Evolutionary conservation across 2,329 filamentous ascomycete genomes (phyloP).

Genomic region (Xylariaceae sp.): DNA sequence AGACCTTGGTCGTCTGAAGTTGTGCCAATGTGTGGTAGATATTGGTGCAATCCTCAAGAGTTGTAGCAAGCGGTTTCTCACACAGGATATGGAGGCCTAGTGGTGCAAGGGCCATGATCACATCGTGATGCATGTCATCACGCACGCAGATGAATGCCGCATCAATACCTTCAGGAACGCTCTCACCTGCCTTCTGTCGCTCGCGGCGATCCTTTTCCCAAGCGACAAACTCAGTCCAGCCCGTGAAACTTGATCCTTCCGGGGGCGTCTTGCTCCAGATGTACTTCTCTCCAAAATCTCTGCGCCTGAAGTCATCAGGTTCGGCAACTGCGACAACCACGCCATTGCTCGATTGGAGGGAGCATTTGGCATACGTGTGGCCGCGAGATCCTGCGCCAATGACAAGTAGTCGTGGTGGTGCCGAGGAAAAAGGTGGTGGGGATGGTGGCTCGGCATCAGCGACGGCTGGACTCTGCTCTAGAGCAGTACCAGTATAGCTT

Average conservation of each 20-base stretch:
- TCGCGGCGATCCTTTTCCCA: conserved; percentile 71
- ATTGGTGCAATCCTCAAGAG: conserved; percentile 75
- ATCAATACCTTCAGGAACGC: conserved; percentile 62
- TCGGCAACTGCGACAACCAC: conserved; percentile 81
- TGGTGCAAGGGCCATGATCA: conserved; percentile 74
- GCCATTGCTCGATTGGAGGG: conserved; percentile 68
- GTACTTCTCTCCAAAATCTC: conserved; percentile 70
- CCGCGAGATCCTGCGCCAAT: conserved; percentile 85
- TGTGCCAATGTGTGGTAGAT: conserved; percentile 67
- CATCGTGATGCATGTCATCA: conserved; percentile 86
- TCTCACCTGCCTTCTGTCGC: conserved; percentile 55
- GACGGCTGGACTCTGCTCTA: conserved; percentile 30
- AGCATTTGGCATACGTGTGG: conserved; percentile 72
- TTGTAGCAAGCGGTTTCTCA: conserved; percentile 91
- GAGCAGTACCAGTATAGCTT: conserved; percentile 35
- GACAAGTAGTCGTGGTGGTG: conserved; percentile 72
- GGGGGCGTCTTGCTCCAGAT: conserved; percentile 68
- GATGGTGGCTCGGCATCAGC: conserved; percentile 43
- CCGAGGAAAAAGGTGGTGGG: conserved; percentile 52
- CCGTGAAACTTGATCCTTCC: conserved; percentile 71
- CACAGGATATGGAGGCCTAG: conserved; percentile 84
- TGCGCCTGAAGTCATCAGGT: conserved; percentile 77
- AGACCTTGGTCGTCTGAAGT: conserved; percentile 57
- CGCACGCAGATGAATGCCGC: conserved; percentile 71
- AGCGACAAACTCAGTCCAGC: conserved; percentile 77